Evolutionary conservation across 23 red algal species (phyloP).

Genomic region (Gracilaria caudata): DNA sequence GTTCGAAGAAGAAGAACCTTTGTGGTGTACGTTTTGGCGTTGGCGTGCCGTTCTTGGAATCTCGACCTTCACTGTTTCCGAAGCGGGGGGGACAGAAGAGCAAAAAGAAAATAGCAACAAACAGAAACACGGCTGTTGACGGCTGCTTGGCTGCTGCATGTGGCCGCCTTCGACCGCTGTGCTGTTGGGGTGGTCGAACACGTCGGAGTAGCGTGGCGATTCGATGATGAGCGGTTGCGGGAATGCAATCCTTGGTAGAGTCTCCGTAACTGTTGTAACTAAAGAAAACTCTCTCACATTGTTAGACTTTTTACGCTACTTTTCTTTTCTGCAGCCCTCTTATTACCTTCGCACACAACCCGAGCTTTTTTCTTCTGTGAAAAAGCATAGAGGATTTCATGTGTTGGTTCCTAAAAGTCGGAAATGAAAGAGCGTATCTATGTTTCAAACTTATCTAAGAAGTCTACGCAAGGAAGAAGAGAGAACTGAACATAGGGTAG

Average conservation of each 20-base stretch:
- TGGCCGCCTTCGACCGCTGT: too few relatives aligned
- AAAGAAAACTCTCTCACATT: constrained; percentile 3
- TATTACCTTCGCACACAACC: too few relatives aligned
- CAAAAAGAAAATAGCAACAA: too few relatives aligned
- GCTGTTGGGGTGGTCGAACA: background rate
- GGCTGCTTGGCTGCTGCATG: background rate
- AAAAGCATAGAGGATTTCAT: too few relatives aligned
- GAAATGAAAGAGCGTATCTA: too few relatives aligned
- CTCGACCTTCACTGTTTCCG: constrained; percentile 23
- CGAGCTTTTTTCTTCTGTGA: too few relatives aligned
- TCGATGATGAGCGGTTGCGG: background rate
- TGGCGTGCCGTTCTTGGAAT: background rate
- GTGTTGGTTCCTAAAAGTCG: too few relatives aligned
- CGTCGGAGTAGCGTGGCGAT: background rate
- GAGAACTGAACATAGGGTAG: too few relatives aligned
- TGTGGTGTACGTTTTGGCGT: background rate
- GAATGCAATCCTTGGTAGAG: constrained; percentile 12
- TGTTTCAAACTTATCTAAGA: too few relatives aligned
- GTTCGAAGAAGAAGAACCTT: background rate
- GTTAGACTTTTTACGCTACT: background rate
- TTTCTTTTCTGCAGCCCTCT: background rate
- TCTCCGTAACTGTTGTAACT: constrained; percentile 18
- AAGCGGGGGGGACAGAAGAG: constrained; percentile 7
- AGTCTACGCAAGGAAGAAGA: too few relatives aligned
- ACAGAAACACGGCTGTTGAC: background rate